Percentiles rank a stretch among this genome's conserved stretches.
Evolutionary conservation across 2,329 filamentous ascomycete species (phyloP).

Genomic region (Cladophialophora chaetospira): DNA sequence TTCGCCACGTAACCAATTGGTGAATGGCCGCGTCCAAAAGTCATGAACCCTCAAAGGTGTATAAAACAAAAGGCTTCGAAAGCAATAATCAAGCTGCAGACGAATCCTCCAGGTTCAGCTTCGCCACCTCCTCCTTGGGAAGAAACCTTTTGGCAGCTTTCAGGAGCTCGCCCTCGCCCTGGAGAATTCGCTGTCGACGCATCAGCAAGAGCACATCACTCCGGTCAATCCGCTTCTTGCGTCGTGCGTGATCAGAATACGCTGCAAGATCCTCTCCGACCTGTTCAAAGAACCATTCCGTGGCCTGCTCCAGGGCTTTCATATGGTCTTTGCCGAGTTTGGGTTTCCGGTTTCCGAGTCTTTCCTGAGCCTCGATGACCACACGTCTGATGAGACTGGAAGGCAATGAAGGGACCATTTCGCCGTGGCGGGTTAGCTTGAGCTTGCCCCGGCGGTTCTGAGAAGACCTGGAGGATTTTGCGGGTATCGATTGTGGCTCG

Average conservation of each 20-base stretch:
- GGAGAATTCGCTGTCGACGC: conserved; percentile 55
- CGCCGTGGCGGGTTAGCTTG: conserved; percentile 68
- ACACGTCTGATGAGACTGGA: conserved; percentile 69
- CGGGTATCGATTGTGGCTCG: neutral
- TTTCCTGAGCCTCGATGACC: conserved; percentile 39
- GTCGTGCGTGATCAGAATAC: conserved; percentile 78
- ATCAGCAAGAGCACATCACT: conserved; percentile 80
- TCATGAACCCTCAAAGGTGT: conserved; percentile 15
- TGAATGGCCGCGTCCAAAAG: conserved; percentile 43
- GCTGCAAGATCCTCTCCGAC: conserved; percentile 75
- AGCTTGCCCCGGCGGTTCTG: conserved; percentile 34
- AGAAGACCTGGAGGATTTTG: neutral
- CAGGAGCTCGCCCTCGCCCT: conserved; percentile 26
- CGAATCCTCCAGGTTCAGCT: conserved; percentile 64
- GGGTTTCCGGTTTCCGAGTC: conserved; percentile 68
- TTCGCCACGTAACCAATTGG: conserved; percentile 77
- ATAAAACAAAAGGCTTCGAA: neutral
- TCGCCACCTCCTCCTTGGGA: conserved; percentile 78
- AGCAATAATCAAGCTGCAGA: conserved; percentile 8
- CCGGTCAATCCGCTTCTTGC: conserved; percentile 78
- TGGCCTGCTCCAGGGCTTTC: conserved; percentile 73
- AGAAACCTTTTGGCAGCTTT: conserved; percentile 76
- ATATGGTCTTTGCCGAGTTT: conserved; percentile 75
- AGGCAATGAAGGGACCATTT: conserved; percentile 75
- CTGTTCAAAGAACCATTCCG: conserved; percentile 92